A percentile compares a stretch with the other conserved stretches of the same genome.
Conservation (phyloP, 148 eudicot species). For the Fagopyrum homotropicum region DNA sequence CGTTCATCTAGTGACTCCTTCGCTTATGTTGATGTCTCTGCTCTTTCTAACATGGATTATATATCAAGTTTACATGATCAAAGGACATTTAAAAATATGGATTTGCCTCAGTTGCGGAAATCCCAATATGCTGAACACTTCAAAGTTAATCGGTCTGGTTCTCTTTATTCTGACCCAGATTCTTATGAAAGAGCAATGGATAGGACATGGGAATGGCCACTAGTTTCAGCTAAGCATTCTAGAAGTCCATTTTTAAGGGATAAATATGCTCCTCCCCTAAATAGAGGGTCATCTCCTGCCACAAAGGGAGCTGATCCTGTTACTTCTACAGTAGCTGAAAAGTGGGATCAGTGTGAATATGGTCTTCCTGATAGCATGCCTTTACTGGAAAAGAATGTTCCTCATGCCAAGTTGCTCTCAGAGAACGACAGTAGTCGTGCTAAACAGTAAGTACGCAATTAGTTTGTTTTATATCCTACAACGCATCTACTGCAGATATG, state of each 20-base stretch:
- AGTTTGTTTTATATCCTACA: neutral
- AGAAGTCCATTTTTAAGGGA: constrained; percentile 44
- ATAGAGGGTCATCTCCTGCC: constrained; percentile 31
- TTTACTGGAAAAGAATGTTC: constrained; percentile 42
- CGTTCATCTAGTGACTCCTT: constrained; percentile 97
- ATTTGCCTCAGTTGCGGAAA: constrained; percentile 44
- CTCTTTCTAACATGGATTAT: constrained; percentile 43
- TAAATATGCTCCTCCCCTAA: constrained; percentile 25
- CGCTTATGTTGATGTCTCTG: constrained; percentile 57
- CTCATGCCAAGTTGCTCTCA: constrained; percentile 38
- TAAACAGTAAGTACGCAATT: constrained; percentile 49
- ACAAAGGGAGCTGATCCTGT: constrained; percentile 37
- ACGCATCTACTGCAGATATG: too few species aligned
- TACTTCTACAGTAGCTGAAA: constrained; percentile 38
- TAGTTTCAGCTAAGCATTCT: constrained; percentile 26
- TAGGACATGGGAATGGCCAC: constrained; percentile 38
- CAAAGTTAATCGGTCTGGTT: constrained; percentile 36
- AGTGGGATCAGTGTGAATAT: constrained; percentile 42
- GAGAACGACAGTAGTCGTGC: constrained; percentile 86
- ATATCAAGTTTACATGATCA: constrained; percentile 40
- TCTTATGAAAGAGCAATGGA: constrained; percentile 38
- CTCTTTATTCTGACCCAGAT: constrained; percentile 37
- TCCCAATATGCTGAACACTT: constrained; percentile 36
- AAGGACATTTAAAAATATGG: constrained; percentile 31
- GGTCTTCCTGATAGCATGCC: constrained; percentile 48